These are phyloP conservation scores for Chaetomium globosum DNA, from an alignment of 2,329 filamentous ascomycete species.

Conservation along the genomic window DNA sequence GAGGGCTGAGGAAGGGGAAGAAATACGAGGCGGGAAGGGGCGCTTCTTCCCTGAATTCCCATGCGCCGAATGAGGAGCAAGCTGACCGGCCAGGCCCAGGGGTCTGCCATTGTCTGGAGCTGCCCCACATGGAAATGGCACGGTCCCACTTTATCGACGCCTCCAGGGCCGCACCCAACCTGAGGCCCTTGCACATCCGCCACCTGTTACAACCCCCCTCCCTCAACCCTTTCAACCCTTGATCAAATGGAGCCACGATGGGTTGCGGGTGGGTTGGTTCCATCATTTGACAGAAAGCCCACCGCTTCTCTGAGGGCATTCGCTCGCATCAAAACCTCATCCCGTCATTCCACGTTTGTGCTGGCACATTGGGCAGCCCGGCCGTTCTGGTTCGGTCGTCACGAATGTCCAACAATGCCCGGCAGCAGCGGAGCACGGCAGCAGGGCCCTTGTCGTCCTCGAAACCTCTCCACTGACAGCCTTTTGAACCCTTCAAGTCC, in stretches of 20 bases:
- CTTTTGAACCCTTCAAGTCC: constrained; percentile 13
- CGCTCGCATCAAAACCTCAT: not conserved
- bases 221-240: constrained; percentile 6
- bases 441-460: not conserved
- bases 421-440: constrained; percentile 10
- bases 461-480: not conserved
- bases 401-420: constrained; percentile 1
- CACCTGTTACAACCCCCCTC: constrained; percentile 19
- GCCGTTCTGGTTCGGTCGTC: not conserved
- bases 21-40: constrained; percentile 39
- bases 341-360: not conserved
- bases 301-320: constrained; percentile 13
- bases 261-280: constrained; percentile 4
- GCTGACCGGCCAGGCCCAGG: constrained; percentile 19
- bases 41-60: constrained; percentile 29
- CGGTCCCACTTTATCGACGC: constrained; percentile 8
- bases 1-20: constrained; percentile 30
- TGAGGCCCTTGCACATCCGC: not conserved
- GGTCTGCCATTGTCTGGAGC: constrained; percentile 17
- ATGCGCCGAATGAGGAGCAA: constrained; percentile 35
- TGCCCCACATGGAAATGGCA: constrained; percentile 20
- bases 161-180: constrained; percentile 14
- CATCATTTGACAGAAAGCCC: constrained; percentile 5
- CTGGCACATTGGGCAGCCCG: constrained; percentile 24
- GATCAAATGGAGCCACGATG: constrained; percentile 33